Percentiles rank a stretch among this genome's conserved stretches.
Evolutionary conservation across 2,329 filamentous ascomycete species (phyloP).

Genomic region (Helminthosporium solani): DNA sequence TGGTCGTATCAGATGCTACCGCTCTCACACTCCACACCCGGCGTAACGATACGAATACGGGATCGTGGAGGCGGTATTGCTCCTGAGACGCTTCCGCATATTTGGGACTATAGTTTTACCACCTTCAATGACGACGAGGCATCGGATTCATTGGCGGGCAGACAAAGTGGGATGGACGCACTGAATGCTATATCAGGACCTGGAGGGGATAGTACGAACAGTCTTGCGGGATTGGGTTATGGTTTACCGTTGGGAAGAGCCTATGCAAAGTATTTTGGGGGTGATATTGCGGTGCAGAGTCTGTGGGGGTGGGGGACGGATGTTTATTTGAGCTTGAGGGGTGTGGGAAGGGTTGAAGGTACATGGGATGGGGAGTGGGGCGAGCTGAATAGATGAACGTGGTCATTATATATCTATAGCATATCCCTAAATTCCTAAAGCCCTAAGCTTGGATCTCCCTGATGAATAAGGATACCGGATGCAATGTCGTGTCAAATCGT

Average conservation of each 20-base stretch:
- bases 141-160: constrained; percentile 47
- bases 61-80: constrained; percentile 93
- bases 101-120: constrained; percentile 97
- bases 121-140: constrained; percentile 75
- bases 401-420: background rate
- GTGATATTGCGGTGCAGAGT: constrained; percentile 92
- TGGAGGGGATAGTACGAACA: constrained; percentile 73
- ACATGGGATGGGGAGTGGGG: background rate
- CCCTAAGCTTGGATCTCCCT: no score
- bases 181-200: constrained; percentile 73
- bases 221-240: constrained; percentile 84
- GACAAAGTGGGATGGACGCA: constrained; percentile 57
- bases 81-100: constrained; percentile 77
- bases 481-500: background rate
- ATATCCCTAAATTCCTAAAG: background rate
- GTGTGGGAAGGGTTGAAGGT: constrained; percentile 53
- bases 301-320: constrained; percentile 87
- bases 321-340: constrained; percentile 63
- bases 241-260: constrained; percentile 86
- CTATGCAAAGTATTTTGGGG: constrained; percentile 97
- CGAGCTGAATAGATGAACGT: background rate
- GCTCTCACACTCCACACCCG: constrained; percentile 61
- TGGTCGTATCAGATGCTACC: constrained; percentile 44
- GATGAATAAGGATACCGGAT: background rate
- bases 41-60: constrained; percentile 91